These are phyloP conservation scores for Pochonia chlamydosporia DNA, from an alignment of 2,329 filamentous ascomycete species.

Conservation along the genomic window DNA sequence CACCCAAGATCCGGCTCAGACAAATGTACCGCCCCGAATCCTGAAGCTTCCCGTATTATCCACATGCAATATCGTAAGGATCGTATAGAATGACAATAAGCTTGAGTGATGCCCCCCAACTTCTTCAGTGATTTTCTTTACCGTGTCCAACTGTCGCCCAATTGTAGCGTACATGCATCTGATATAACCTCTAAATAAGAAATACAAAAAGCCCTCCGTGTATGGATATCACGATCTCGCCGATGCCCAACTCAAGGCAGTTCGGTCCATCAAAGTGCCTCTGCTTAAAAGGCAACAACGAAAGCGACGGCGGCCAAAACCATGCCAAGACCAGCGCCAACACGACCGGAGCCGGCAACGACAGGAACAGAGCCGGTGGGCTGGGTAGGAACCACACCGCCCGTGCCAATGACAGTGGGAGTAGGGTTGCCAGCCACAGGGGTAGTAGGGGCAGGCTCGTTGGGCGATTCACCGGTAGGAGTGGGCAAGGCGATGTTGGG, in stretches of 20 bases:
- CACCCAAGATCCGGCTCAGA: constrained; percentile 14
- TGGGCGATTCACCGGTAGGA: constrained; percentile 13
- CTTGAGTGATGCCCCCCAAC: background rate
- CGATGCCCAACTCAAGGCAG: background rate
- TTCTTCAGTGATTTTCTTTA: background rate
- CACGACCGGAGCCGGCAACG: constrained; percentile 32
- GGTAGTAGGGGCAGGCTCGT: constrained; percentile 12
- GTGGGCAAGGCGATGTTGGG: constrained; percentile 47
- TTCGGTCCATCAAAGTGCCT: background rate
- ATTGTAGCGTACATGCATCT: constrained; percentile 10
- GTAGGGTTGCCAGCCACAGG: constrained; percentile 1
- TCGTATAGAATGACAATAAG: constrained; percentile 47
- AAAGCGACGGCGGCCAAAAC: constrained; percentile 38
- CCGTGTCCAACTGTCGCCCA: background rate
- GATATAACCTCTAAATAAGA: constrained; percentile 1
- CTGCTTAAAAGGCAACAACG: constrained; percentile 40
- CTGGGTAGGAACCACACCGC: constrained; percentile 25
- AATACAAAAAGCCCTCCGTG: constrained; percentile 4
- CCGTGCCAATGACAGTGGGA: constrained; percentile 25
- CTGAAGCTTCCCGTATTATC: constrained; percentile 20
- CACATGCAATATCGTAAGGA: constrained; percentile 44
- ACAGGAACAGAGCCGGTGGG: constrained; percentile 28
- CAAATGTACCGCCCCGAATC: constrained; percentile 15
- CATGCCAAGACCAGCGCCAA: constrained; percentile 39
- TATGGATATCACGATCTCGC: background rate